Evolutionary conservation across 2,329 filamentous ascomycete species (phyloP), one percentile per base, ranked within the genome.

Genomic region (Thelonectria discophora): DNA sequence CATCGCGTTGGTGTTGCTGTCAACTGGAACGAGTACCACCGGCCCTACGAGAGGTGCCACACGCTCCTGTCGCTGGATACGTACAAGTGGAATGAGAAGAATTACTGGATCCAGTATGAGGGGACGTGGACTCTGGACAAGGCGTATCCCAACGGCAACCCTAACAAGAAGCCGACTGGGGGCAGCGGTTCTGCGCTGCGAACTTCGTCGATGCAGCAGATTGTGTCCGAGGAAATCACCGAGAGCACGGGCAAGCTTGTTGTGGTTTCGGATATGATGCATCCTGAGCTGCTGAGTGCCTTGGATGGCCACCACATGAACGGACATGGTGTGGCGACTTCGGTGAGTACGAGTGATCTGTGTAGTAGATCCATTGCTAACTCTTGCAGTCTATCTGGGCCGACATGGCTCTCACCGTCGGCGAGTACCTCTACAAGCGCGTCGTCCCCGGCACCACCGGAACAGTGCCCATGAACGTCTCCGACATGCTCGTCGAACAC

Each of bases 41-140:
- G 82, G 57, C 77, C 80, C 62, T 82, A 82, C 64, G 66, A 70
- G 46, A 53, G 65, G 0, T 74, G 73, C 9, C 73, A 78, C 9
- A 75, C 77, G 8, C 79, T 92, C 20, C 77, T 91, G n/a, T 79
- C 84, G 11, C 79, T 93, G 1, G 90, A 90, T 1, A 83, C 84
- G 3, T 93, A 93, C 74, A 82, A 82, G 0, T 93, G 89, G 76
- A 88, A 92, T 69, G 80, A 86, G 70, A 91, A 91, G 81, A 88
- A 85, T 66, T 92, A 92, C 74, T 87, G 85, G 84, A 78, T 86
- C 30, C 79, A 82, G 66, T 86, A 86, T 71, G 75, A 82, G 62
- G 88, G 90, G 63, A 88, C 92, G 75, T 92, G 88, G 88, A 84
- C 82, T 20, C 79, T 92, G 30, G 86, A 83, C 65, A 93, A 92